phyloP scores from a whole-genome alignment of 768 basidiomycete genomes.

The Trametopsis cervina region DNA sequence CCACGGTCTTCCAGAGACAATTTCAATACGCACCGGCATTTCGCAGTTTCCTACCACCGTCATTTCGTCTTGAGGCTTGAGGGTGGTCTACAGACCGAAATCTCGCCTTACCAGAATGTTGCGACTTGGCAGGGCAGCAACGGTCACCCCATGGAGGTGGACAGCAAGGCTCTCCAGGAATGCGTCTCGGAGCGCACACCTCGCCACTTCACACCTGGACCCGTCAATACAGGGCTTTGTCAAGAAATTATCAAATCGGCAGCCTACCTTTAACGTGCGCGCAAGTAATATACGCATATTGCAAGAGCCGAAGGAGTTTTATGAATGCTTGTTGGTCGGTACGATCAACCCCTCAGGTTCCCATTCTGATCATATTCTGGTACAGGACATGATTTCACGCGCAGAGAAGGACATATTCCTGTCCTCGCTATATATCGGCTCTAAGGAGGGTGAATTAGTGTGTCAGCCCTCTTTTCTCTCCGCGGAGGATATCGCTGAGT shows the following conservation, averaged over 20 bases:
- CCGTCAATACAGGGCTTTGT: constrained; percentile 21
- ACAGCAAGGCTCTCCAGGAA: not conserved
- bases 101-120: not conserved
- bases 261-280: constrained; percentile 22
- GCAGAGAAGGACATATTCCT: constrained; percentile 80
- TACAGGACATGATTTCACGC: constrained; percentile 66
- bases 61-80: too few species aligned
- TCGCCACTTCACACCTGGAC: constrained; percentile 16
- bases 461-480: constrained; percentile 23
- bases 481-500: not conserved
- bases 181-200: not conserved
- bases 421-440: constrained; percentile 85
- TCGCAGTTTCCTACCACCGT: too few species aligned
- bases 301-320: constrained; percentile 21
- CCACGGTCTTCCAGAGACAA: constrained; percentile 10
- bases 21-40: too few species aligned
- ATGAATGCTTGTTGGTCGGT: constrained; percentile 22
- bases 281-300: constrained; percentile 19
- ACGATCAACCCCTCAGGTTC: not conserved
- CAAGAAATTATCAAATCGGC: constrained; percentile 18
- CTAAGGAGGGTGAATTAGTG: constrained; percentile 73
- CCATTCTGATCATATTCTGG: not conserved
- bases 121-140: not conserved
- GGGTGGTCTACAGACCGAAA: too few species aligned
- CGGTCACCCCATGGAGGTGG: not conserved